phyloP scores from a whole-genome alignment of 768 basidiomycete species.

The Boletus eberwhitei region DNA sequence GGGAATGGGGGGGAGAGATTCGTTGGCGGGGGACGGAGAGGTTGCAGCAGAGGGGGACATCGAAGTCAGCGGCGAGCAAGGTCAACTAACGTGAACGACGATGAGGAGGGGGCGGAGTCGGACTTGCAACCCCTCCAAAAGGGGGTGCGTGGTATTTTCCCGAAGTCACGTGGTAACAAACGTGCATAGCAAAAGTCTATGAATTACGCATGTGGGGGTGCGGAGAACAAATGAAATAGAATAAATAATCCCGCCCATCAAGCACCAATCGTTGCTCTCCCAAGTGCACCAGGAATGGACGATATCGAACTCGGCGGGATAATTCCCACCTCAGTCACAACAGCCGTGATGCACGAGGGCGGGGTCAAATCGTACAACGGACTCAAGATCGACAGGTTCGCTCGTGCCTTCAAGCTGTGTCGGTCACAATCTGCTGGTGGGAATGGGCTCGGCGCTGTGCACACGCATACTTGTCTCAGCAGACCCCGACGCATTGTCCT shows the following conservation, averaged over 20 bases:
- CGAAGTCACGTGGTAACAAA: slow-evolving; percentile 19
- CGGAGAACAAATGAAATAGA: background rate
- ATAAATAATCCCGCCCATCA: slow-evolving; percentile 13
- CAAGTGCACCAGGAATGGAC: slow-evolving; percentile 71
- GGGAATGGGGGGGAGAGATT: slow-evolving; percentile 3
- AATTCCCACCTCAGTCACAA: slow-evolving; percentile 95
- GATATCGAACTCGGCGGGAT: slow-evolving; percentile 91
- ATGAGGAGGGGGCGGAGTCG: slow-evolving; percentile 1
- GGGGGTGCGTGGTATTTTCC: slow-evolving; percentile 12
- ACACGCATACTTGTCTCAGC: slow-evolving; percentile 4
- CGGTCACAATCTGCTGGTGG: slow-evolving; percentile 10
- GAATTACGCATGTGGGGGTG: background rate
- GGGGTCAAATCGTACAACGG: slow-evolving; percentile 95
- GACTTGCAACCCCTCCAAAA: slow-evolving; percentile 4
- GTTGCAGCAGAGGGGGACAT: slow-evolving; percentile 25
- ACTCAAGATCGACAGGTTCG: slow-evolving; percentile 74
- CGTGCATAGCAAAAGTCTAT: slow-evolving; percentile 12
- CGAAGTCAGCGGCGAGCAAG: slow-evolving; percentile 6
- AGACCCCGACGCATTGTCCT: background rate
- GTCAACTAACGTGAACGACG: slow-evolving; percentile 10
- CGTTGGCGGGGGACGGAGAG: slow-evolving; percentile 6
- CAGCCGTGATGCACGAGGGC: slow-evolving; percentile 86
- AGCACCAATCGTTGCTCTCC: slow-evolving; percentile 23
- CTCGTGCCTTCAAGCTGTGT: slow-evolving; percentile 30
- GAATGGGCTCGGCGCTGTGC: slow-evolving; percentile 29